phyloP scores from a whole-genome alignment of 257 asterid species.

The Solanum piurae region DNA sequence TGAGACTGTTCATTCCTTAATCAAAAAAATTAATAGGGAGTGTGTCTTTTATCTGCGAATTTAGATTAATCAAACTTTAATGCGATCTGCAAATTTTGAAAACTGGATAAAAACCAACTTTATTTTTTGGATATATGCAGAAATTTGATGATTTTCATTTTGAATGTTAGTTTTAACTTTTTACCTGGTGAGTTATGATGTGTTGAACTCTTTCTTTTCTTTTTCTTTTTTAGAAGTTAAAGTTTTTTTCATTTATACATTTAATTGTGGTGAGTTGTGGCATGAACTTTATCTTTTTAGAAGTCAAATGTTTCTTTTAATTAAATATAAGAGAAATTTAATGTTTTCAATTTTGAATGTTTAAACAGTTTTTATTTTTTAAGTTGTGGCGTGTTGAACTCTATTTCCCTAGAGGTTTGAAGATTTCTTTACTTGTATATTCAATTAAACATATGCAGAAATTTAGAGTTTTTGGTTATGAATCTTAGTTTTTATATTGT shows the following conservation, averaged over 20 bases:
- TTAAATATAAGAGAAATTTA: background rate
- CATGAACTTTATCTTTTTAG: background rate
- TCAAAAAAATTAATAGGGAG: no score
- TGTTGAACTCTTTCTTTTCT: background rate
- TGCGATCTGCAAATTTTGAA: no score
- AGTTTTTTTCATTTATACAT: background rate
- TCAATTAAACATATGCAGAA: background rate
- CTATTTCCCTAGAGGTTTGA: background rate
- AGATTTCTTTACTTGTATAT: background rate
- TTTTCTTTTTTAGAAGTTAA: background rate
- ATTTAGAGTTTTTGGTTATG: background rate
- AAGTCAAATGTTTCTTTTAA: background rate
- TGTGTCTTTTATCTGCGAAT: no score
- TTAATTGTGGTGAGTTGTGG: background rate
- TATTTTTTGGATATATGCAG: background rate
- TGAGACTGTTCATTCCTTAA: no score
- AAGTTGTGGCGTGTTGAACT: background rate
- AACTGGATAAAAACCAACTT: no score
- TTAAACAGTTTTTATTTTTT: rapidly evolving
- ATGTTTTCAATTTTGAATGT: background rate
- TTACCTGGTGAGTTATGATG: background rate
- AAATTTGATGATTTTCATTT: background rate
- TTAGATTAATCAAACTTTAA: no score
- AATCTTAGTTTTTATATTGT: background rate
- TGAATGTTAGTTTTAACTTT: no score